Evolutionary conservation across 2,329 filamentous ascomycete species (phyloP), one percentile per base, ranked within the genome.

Genomic region (Pezicula radicicola): DNA sequence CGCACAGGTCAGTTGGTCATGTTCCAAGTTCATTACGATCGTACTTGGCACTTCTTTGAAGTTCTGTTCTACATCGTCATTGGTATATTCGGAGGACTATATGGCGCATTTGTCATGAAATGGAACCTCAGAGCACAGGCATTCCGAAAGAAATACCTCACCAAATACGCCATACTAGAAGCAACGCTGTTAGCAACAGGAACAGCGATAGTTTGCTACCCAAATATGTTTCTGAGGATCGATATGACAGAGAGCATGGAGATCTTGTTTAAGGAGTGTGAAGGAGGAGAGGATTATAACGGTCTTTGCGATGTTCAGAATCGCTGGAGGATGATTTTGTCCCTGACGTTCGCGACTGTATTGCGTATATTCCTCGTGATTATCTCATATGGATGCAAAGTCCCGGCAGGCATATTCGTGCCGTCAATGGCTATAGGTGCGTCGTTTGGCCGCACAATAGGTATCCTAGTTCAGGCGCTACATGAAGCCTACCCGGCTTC

Each of bases 171-270:
- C 6, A 83, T 97, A 30, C 78, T 92, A 3, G 94, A 99, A 69
- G 89, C 91, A 0, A 92, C 91, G 1, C 71, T 96, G 15, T 74
- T 99, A 39, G 92, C 94, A 1, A 82, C 85, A 0, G 80, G 84
- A 7, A 99, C 94, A 4, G 94, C 92, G 9, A 78, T 97, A 21
- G 78, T 99, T n/a, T 97, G 93, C 70, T 99, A 96, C 65, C 94
- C 93, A 1, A 99, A 99, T 63, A 91, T 89, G 68, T 97, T 99
- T 59, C 68, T 99, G 51, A 81, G 90, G 50, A 97, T 97, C 63
- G 95, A 99, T 71, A 97, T 99, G 94, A 97, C 94, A 0, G 93
- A 97, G 74, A 96, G 91, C 74, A 97, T 99, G 94, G 92, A 97
- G 68, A 96, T 97, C 57, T 74, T 99, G 10, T 99, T 99, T 69